Evolutionary conservation across 179 eudicot species (phyloP).

Genomic region (Nepenthes alata): DNA sequence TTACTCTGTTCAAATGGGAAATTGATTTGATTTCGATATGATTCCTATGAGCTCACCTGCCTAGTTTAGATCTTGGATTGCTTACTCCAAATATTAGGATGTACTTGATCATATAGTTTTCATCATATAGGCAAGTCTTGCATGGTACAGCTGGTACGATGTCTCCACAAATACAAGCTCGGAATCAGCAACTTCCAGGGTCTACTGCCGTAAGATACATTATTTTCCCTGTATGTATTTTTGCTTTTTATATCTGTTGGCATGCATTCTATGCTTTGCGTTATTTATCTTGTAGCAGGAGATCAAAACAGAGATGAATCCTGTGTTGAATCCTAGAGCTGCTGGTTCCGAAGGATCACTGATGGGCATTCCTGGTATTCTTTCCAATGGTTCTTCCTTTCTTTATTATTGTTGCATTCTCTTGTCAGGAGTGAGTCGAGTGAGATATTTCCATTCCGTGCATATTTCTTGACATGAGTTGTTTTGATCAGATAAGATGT

Average conservation of each 20-base stretch:
- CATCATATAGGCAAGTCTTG: slow-evolving; percentile 65
- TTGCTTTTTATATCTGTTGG: neutral
- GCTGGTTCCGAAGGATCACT: slow-evolving; percentile 75
- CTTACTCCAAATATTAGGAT: neutral
- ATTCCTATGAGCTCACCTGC: too few relatives aligned
- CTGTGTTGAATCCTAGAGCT: slow-evolving; percentile 52
- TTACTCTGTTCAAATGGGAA: too few relatives aligned
- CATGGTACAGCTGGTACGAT: slow-evolving; percentile 79
- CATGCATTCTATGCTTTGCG: neutral
- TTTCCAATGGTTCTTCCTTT: neutral
- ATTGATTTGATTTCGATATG: too few relatives aligned
- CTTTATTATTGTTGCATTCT: too few relatives aligned
- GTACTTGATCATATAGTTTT: neutral
- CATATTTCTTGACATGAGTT: too few relatives aligned
- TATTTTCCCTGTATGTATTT: slow-evolving; percentile 1
- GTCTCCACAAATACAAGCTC: slow-evolving; percentile 73
- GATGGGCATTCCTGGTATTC: slow-evolving; percentile 78
- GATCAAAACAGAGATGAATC: slow-evolving; percentile 75
- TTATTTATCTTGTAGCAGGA: slow-evolving; percentile 36
- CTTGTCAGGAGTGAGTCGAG: too few relatives aligned
- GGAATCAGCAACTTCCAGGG: slow-evolving; percentile 74
- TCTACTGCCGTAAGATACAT: slow-evolving; percentile 47
- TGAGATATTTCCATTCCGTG: too few relatives aligned
- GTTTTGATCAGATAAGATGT: too few relatives aligned
- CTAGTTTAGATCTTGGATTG: too few relatives aligned